A percentile compares a stretch with the other conserved stretches of the same genome.
These are phyloP conservation scores for Phytophthora pluvialis DNA, from an alignment of 352 stramenopile species.

Conservation along the genomic window DNA sequence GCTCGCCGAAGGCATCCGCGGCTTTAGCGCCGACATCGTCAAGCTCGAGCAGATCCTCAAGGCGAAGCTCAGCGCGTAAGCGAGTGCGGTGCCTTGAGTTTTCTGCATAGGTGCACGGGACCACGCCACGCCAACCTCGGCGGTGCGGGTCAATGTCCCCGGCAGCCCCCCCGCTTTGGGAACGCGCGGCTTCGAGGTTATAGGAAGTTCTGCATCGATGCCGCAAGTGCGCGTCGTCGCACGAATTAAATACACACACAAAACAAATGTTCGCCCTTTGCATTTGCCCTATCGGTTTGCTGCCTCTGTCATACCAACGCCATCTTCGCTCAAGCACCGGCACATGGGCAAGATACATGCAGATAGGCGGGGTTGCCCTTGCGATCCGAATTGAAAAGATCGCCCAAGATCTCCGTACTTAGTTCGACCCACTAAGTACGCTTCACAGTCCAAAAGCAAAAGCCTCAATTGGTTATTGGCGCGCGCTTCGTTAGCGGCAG, in stretches of 20 bases:
- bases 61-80: conserved; percentile 91
- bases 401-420: conserved; percentile 49
- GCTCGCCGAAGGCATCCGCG: conserved; percentile 97
- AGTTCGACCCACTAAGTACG: background rate
- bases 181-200: conserved; percentile 16
- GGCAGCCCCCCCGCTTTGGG: background rate
- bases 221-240: conserved; percentile 7
- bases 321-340: too few relatives aligned
- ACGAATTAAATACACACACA: conserved; percentile 26
- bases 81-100: background rate
- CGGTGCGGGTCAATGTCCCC: background rate
- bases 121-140: conserved; percentile 1
- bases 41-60: conserved; percentile 99
- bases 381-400: conserved; percentile 17
- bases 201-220: conserved; percentile 20
- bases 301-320: background rate
- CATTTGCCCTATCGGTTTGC: background rate
- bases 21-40: conserved; percentile 97
- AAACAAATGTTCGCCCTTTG: conserved; percentile 10
- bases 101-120: conserved; percentile 1
- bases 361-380: too few relatives aligned
- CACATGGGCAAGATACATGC: too few relatives aligned
- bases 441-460: background rate
- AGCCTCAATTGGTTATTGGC: conserved; percentile 38
- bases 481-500: conserved; percentile 8